Evolutionary conservation across 2,329 filamentous ascomycete species (phyloP), one percentile per base, ranked within the genome.

Genomic region (Elsinoe ampelina): DNA sequence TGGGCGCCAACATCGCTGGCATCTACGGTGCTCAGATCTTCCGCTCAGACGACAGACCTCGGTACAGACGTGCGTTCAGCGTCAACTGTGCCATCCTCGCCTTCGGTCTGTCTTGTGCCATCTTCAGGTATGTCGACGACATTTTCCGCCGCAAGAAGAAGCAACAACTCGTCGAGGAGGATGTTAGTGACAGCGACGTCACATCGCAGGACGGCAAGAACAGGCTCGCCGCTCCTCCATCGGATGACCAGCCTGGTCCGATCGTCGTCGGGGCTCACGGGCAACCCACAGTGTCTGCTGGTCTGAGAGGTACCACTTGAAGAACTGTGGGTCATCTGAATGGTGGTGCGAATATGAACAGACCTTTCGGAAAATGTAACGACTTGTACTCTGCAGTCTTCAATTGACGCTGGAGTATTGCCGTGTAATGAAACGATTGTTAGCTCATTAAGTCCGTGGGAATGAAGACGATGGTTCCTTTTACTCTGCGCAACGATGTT

Each of bases 21-120:
- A 83, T 84, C 54, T 80, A 81, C 56, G 81, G 80, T 2, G 79
- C 79, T 0, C 80, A 83, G 63, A 77, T 83, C 59, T 83, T 83
- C 72, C 76, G 76, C 19, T 61, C 67, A 0, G 77, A 80, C 54
- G 78, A 81, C 61, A 67, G 65, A 43, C 78, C 79, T 0, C 68
- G 71, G 1, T 81, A 81, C 64, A 73, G 74, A 2, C 73, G 76
- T 13, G 78, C 72, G 1, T 82, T 80, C 63, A 72, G 67, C 19
- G 67, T 78, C 58, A 70, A 70, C 41, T 74, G 75, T 26, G 72
- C 67, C 2, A 68, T 80, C 0, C 69, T 80, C 4, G 62, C 71
- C 0, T 60, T 76, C n/a, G 76, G 73, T 11, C 60, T 77, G 1
- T 8, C 63, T 0, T 62, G 79, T 2, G 73, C 75, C 8, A 58